A percentile compares a stretch with the other conserved stretches of the same genome.
Evolutionary conservation across 148 eudicot species (phyloP).

Genomic region (Dysphania ambrosioides): DNA sequence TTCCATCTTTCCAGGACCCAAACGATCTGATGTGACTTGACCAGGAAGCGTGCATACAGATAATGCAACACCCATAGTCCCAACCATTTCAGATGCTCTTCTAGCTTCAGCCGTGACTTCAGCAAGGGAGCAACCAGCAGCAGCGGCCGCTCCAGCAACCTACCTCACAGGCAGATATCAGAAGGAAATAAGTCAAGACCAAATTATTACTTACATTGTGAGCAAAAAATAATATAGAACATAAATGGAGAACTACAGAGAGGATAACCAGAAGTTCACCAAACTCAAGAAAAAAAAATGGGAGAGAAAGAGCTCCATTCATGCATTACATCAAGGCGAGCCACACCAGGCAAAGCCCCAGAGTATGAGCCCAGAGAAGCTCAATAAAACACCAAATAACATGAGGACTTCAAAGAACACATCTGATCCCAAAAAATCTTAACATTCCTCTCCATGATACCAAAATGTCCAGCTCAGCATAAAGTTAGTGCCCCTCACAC

Average conservation of each 20-base stretch:
- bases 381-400: neutral
- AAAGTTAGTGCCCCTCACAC: neutral
- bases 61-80: slow-evolving; percentile 97
- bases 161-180: slow-evolving; percentile 23
- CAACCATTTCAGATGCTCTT: slow-evolving; percentile 80
- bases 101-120: slow-evolving; percentile 87
- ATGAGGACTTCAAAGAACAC: neutral
- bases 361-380: too few relatives aligned
- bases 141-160: slow-evolving; percentile 98
- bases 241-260: too few relatives aligned
- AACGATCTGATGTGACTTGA: slow-evolving; percentile 77
- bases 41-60: slow-evolving; percentile 97
- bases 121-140: slow-evolving; percentile 71
- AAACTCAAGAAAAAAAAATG: too few relatives aligned
- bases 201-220: too few relatives aligned
- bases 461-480: neutral
- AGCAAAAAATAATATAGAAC: too few relatives aligned
- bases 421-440: neutral
- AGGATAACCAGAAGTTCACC: too few relatives aligned
- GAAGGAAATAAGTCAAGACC: too few relatives aligned
- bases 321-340: too few relatives aligned
- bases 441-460: neutral
- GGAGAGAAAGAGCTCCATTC: too few relatives aligned
- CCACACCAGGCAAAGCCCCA: too few relatives aligned
- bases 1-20: slow-evolving; percentile 99